Percentiles rank a stretch among this genome's conserved stretches.
phyloP scores from a whole-genome alignment of 495 filamentous ascomycete species.

The Staphylotrichum longicolle region DNA sequence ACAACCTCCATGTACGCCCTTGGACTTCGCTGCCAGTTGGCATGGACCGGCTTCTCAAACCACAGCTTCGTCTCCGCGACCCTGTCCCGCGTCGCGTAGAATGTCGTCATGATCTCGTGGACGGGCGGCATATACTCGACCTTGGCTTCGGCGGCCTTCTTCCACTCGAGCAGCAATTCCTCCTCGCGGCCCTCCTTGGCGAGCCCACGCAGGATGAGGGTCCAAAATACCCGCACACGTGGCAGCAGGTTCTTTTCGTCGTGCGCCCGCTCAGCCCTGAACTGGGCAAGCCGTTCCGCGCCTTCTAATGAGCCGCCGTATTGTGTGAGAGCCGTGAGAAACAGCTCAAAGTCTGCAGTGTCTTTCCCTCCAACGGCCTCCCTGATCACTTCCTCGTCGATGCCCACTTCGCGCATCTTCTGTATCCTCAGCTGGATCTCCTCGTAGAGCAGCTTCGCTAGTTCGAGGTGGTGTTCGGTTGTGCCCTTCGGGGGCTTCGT shows the following conservation, averaged over 20 bases:
- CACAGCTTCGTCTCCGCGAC: constrained; percentile 57
- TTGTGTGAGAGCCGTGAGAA: constrained; percentile 55
- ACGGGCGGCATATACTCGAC: constrained; percentile 35
- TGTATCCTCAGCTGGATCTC: constrained; percentile 45
- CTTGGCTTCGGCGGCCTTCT: constrained; percentile 34
- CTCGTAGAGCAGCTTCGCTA: constrained; percentile 57
- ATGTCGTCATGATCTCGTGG: constrained; percentile 52
- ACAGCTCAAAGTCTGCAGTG: constrained; percentile 45
- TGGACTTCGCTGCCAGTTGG: constrained; percentile 40
- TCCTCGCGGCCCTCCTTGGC: constrained; percentile 59
- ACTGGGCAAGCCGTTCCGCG: constrained; percentile 47
- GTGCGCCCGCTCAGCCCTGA: constrained; percentile 27
- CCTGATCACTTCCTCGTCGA: constrained; percentile 39
- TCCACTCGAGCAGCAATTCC: constrained; percentile 47
- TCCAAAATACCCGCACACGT: constrained; percentile 51
- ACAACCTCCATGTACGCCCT: constrained; percentile 53
- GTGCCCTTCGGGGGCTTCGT: constrained; percentile 38
- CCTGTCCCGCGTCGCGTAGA: constrained; percentile 51
- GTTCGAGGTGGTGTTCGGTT: constrained; percentile 43
- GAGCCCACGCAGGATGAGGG: constrained; percentile 62
- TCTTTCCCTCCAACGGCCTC: constrained; percentile 34
- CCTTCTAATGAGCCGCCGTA: constrained; percentile 62
- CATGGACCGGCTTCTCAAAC: constrained; percentile 60
- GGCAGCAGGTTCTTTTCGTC: constrained; percentile 29
- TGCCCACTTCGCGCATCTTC: constrained; percentile 25